These are phyloP conservation scores for Grosmannia serpens DNA, from an alignment of 2,329 filamentous ascomycete species.

Conservation along the genomic window DNA sequence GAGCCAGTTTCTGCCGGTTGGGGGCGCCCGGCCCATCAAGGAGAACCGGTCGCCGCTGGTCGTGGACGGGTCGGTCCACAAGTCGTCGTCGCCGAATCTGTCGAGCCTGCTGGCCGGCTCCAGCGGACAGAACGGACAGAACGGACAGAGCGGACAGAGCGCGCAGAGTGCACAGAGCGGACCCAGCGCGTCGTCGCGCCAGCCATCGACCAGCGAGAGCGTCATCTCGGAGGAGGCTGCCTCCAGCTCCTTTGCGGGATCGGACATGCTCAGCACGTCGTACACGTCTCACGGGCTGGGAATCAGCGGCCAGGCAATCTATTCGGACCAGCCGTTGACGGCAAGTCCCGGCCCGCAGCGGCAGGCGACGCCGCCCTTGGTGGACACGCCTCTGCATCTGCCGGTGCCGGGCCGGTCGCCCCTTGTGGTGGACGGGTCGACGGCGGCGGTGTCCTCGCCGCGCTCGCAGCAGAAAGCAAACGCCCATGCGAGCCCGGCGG, in stretches of 20 bases:
- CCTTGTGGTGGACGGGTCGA: constrained; percentile 40
- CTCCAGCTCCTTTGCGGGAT: constrained; percentile 9
- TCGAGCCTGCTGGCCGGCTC: background rate
- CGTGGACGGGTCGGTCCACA: constrained; percentile 29
- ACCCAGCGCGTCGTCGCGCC: constrained; percentile 15
- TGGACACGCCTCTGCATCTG: constrained; percentile 14
- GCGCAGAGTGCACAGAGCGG: background rate
- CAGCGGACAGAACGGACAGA: background rate
- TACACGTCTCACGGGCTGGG: constrained; percentile 18
- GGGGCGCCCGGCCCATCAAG: constrained; percentile 16
- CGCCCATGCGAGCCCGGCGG: background rate
- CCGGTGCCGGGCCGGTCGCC: constrained; percentile 27
- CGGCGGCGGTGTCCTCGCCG: constrained; percentile 6
- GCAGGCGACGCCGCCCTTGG: constrained; percentile 8
- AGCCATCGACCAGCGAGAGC: constrained; percentile 17
- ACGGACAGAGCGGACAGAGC: too few relatives aligned
- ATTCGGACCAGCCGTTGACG: constrained; percentile 1
- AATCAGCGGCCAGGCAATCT: constrained; percentile 7
- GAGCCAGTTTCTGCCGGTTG: constrained; percentile 21
- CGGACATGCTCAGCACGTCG: constrained; percentile 23
- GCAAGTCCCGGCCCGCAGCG: background rate
- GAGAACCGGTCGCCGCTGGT: constrained; percentile 25
- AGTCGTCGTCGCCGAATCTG: constrained; percentile 9
- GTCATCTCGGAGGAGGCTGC: constrained; percentile 15
- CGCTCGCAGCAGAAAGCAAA: background rate